phyloP scores from a whole-genome alignment of 2,329 filamentous ascomycete species.

The Aspergillus chevalieri region DNA sequence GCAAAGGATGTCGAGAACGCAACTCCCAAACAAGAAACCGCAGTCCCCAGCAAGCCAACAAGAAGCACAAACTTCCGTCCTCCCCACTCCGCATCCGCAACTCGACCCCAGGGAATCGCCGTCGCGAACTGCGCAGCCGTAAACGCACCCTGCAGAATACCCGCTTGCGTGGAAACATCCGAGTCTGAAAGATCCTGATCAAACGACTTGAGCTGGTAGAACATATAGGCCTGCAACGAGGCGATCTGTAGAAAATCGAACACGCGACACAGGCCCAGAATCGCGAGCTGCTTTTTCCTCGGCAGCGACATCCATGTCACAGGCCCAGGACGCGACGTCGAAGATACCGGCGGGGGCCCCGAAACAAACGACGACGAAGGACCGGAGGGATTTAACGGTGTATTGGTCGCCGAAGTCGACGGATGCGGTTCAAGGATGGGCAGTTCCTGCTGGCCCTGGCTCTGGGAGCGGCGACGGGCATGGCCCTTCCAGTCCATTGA shows the following conservation, averaged over 20 bases:
- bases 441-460: slow-evolving; percentile 13
- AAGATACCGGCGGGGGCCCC: slow-evolving; percentile 3
- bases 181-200: slow-evolving; percentile 49
- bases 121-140: slow-evolving; percentile 75
- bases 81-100: slow-evolving; percentile 56
- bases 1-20: slow-evolving; percentile 61
- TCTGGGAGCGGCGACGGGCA: slow-evolving; percentile 26
- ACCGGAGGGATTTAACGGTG: slow-evolving; percentile 2
- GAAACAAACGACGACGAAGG: not conserved
- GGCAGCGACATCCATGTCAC: slow-evolving; percentile 39
- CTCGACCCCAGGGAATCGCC: slow-evolving; percentile 71
- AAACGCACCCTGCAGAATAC: slow-evolving; percentile 69
- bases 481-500: slow-evolving; percentile 26
- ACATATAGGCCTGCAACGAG: slow-evolving; percentile 61
- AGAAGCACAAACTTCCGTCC: slow-evolving; percentile 74
- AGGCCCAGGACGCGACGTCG: slow-evolving; percentile 15
- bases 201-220: slow-evolving; percentile 77
- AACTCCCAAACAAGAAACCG: slow-evolving; percentile 60
- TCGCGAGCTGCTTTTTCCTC: slow-evolving; percentile 30
- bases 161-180: slow-evolving; percentile 67
- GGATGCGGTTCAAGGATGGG: slow-evolving; percentile 13
- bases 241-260: slow-evolving; percentile 38
- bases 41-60: slow-evolving; percentile 66
- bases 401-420: not conserved
- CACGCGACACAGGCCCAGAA: slow-evolving; percentile 35